phyloP scores from a whole-genome alignment of 768 basidiomycete species.

The Phanerochaete sordida region DNA sequence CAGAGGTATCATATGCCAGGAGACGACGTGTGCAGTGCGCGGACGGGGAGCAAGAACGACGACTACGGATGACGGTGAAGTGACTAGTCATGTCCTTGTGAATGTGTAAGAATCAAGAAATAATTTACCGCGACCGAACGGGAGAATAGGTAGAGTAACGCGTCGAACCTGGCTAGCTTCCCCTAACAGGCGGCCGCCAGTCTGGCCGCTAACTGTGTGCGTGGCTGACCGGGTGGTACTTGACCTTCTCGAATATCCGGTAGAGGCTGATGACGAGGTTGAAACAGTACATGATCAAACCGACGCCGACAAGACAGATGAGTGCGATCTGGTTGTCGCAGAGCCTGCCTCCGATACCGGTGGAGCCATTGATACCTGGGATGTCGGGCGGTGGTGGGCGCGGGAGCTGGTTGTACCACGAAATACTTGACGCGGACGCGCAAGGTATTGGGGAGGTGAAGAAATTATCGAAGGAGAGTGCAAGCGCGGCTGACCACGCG shows the following conservation, averaged over 20 bases:
- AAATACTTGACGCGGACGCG: constrained; percentile 49
- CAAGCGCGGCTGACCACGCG: constrained; percentile 88
- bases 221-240: constrained; percentile 39
- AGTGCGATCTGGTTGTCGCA: constrained; percentile 77
- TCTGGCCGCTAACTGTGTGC: not conserved
- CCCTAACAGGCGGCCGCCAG: not conserved
- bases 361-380: constrained; percentile 37
- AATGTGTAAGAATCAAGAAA: not conserved
- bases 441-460: constrained; percentile 86
- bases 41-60: not conserved
- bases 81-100: not conserved
- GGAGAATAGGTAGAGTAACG: not conserved
- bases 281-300: constrained; percentile 76
- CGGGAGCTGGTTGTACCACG: constrained; percentile 64
- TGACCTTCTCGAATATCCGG: constrained; percentile 87
- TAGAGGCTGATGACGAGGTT: constrained; percentile 84
- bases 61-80: not conserved
- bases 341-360: constrained; percentile 50
- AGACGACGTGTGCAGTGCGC: not conserved
- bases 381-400: not conserved
- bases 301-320: constrained; percentile 73
- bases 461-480: constrained; percentile 88
- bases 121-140: not conserved
- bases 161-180: not conserved
- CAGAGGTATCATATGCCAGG: constrained; percentile 1